A percentile compares a stretch with the other conserved stretches of the same genome.
These are phyloP conservation scores for Cinchona pubescens DNA, from an alignment of 257 asterid species.

Conservation along the genomic window DNA sequence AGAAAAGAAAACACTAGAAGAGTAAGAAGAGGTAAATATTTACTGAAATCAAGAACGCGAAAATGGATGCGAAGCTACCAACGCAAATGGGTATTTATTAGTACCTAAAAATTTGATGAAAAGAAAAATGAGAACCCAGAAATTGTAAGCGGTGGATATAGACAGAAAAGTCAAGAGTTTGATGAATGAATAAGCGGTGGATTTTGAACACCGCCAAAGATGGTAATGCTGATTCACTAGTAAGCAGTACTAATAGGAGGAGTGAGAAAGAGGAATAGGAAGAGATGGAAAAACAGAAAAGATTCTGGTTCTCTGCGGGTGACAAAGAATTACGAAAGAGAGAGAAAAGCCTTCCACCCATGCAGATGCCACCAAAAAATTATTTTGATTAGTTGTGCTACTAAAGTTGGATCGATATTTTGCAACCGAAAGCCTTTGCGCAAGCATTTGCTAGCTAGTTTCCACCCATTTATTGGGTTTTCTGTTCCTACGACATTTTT, in stretches of 20 bases:
- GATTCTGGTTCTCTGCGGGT: conserved; percentile 41
- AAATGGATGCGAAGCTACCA: conserved; percentile 9
- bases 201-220: too few species aligned
- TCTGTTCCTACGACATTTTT: too few species aligned
- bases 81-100: conserved; percentile 18
- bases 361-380: conserved; percentile 57
- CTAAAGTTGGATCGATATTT: not conserved
- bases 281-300: conserved; percentile 12
- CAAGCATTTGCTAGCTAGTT: too few species aligned
- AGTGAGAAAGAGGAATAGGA: too few species aligned
- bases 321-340: conserved; percentile 40
- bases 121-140: conserved; percentile 21
- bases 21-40: conserved; percentile 1
- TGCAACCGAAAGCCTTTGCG: too few species aligned
- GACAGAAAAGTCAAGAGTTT: conserved; percentile 2
- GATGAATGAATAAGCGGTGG: not conserved
- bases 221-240: too few species aligned
- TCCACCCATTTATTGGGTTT: too few species aligned
- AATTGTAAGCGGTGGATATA: not conserved
- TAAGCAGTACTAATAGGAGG: too few species aligned
- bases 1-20: conserved; percentile 9
- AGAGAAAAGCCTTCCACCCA: conserved; percentile 46
- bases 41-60: conserved; percentile 11
- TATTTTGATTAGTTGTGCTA: conserved; percentile 4
- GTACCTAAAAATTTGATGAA: conserved; percentile 36